Base-by-base conservation (phyloP, 768 basidiomycete species). In the Heimioporus sp. region DNA sequence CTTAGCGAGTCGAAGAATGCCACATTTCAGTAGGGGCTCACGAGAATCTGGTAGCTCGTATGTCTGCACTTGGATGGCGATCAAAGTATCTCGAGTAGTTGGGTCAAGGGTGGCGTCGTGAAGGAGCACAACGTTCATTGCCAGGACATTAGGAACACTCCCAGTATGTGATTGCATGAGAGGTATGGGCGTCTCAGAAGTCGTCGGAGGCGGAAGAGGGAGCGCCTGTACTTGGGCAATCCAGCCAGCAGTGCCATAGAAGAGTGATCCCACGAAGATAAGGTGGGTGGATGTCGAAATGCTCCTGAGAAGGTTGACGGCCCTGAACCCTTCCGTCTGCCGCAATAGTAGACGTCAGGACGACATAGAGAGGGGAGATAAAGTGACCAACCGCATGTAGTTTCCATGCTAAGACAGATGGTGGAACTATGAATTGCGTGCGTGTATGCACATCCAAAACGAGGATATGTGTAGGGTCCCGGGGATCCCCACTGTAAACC, bases 231-330 rank as follows among this genome's bases (percentile, higher is more conserved):
- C 13, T 28, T 44, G 28, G 8, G 62, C 52, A 28, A 5, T 9
- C 56, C 53, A 58, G 13, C 59, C 52, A 5, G 19, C 4, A 2
- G 28, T 6, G 12, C 32, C 38, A 32, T 32, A 50, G 30, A 48
- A 49, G 37, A 15, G 37, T 15, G 37, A 38, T 4, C 32, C 10
- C 5, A 54, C 43, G 6, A 65, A 12, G 4, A 65, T 17, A 13
- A 63, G 16, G 46, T 65, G 63, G 3, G 62, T 65, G n/a, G 60
- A 65, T 10, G 59, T 65, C 6, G 63, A 65, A n/a, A 63, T 31
- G 11, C 36, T 42, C 21, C 21, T 24, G 34, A 35, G 20, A 19
- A 35, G 7, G 40, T 47, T 8, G 21, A 10, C 5, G 15, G 34
- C 4, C 34, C 15, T 11, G 34, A 24, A 24, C 21, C 10, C 34